Evolutionary conservation across 2,329 filamentous ascomycete species (phyloP).

Genomic region (Reticulascus tulasneorum): DNA sequence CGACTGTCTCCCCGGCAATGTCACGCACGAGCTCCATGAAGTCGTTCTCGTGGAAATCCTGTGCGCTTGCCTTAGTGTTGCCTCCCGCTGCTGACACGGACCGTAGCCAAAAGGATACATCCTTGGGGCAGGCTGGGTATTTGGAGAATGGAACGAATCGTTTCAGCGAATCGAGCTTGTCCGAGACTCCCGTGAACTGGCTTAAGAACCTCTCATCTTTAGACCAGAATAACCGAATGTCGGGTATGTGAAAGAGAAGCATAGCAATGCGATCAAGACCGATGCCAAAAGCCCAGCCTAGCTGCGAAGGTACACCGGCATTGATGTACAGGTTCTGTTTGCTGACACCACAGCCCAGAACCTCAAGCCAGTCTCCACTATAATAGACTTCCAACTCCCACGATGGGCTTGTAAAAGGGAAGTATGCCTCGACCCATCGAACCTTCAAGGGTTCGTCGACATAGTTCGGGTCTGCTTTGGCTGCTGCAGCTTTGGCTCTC

Average conservation of each 20-base stretch:
- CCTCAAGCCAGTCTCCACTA: conserved; percentile 91
- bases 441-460: conserved; percentile 72
- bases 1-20: conserved; percentile 76
- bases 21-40: conserved; percentile 92
- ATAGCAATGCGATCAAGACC: conserved; percentile 95
- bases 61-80: conserved; percentile 32
- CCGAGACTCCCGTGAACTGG: conserved; percentile 69
- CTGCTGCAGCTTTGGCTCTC: conserved; percentile 65
- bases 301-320: conserved; percentile 67
- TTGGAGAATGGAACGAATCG: conserved; percentile 87
- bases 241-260: conserved; percentile 92
- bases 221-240: conserved; percentile 97
- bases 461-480: conserved; percentile 44
- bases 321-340: conserved; percentile 77
- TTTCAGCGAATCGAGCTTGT: conserved; percentile 42
- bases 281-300: conserved; percentile 95
- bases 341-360: conserved; percentile 88
- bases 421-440: conserved; percentile 95
- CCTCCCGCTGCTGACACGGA: conserved; percentile 44
- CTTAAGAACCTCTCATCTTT: conserved; percentile 76
- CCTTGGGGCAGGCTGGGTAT: conserved; percentile 83
- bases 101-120: conserved; percentile 88
- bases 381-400: conserved; percentile 97
- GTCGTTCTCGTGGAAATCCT: conserved; percentile 85
- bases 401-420: conserved; percentile 92